Evolutionary conservation across 2,329 filamentous ascomycete species (phyloP).

Genomic region (Aspergillus unguis): DNA sequence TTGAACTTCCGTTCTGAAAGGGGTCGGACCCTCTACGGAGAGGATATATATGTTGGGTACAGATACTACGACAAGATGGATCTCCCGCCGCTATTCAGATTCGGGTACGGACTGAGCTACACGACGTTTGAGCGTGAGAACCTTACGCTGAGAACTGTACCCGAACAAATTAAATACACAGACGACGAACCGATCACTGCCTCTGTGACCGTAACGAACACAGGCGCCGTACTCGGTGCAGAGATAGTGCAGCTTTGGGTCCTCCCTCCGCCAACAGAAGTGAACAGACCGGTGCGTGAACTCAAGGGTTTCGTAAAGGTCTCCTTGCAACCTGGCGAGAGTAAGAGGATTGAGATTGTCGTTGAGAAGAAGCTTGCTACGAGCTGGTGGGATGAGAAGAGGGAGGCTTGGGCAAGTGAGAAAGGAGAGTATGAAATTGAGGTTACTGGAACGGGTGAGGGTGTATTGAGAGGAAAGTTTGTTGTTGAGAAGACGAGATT

Average conservation of each 20-base stretch:
- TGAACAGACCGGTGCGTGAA: slow-evolving; percentile 59
- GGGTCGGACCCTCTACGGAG: slow-evolving; percentile 70
- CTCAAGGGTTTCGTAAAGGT: slow-evolving; percentile 66
- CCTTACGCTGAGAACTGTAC: slow-evolving; percentile 34
- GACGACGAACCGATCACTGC: slow-evolving; percentile 49
- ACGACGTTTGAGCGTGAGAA: slow-evolving; percentile 62
- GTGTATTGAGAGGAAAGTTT: slow-evolving; percentile 53
- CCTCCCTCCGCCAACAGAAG: slow-evolving; percentile 44
- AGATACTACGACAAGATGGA: slow-evolving; percentile 73
- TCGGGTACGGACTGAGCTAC: slow-evolving; percentile 77
- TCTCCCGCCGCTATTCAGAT: slow-evolving; percentile 66
- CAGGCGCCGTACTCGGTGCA: slow-evolving; percentile 50
- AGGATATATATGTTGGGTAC: slow-evolving; percentile 79
- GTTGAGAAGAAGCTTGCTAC: slow-evolving; percentile 62
- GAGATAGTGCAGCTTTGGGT: slow-evolving; percentile 58
- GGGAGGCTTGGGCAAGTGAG: slow-evolving; percentile 64
- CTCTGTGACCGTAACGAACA: slow-evolving; percentile 51
- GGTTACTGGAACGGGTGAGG: slow-evolving; percentile 56
- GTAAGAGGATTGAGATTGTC: slow-evolving; percentile 54
- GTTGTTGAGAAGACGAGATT: slow-evolving; percentile 60
- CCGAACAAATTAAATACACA: slow-evolving; percentile 36
- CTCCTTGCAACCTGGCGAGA: slow-evolving; percentile 58
- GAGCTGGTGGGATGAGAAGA: slow-evolving; percentile 68
- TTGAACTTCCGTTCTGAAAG: slow-evolving; percentile 71
- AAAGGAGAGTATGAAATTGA: slow-evolving; percentile 63